Evolutionary conservation across 2,329 filamentous ascomycete genomes (phyloP), one percentile per base, ranked within the genome.

Genomic region (Penicillium nordicum): DNA sequence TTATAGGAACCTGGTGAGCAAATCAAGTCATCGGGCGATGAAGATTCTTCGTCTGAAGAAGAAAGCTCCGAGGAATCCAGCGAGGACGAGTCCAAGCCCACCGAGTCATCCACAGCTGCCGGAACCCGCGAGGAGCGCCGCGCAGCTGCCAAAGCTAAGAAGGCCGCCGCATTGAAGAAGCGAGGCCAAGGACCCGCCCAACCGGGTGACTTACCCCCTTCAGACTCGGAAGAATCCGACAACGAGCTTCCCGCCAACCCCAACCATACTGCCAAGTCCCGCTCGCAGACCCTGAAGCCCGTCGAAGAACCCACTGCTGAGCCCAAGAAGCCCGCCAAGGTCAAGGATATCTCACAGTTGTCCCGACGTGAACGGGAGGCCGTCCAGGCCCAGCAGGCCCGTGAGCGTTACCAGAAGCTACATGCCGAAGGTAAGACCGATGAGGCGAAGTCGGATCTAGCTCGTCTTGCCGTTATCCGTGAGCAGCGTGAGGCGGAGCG

Each of bases 361-460:
- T 86, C 83, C 37, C 80, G 88, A 48, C 81, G 85, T 30, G 88
- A 90, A 78, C 78, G 86, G 21, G 88, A 97, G 79, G 89, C 92
- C 2, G 70, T 94, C 34, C 89, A 96, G 77, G 92, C 92, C 1
- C 87, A 88, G 61, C 89, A 93, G 72, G 91, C 90, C 30, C 92
- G 92, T 74, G 92, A 96, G 80, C 84, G 87, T 64, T 97, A 96
- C 71, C 84, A 91, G 80, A 96, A 95, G 78, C 75, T 97, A 67
- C 93, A 97, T 69, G 90, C 92, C 55, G 89, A 92, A 70, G 93
- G 93, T 69, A 97, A 97, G 85, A 97, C 94, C 43, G 94, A 99
- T 59, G 90, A 97, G 81, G 92, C 93, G 46, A 88, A 90, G 73
- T 88, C 90, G 5, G 94, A 99, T 76, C 71, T 97, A 65, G 93